phyloP scores from a whole-genome alignment of 2,329 filamentous ascomycete genomes.

The Apiospora pterosperma region DNA sequence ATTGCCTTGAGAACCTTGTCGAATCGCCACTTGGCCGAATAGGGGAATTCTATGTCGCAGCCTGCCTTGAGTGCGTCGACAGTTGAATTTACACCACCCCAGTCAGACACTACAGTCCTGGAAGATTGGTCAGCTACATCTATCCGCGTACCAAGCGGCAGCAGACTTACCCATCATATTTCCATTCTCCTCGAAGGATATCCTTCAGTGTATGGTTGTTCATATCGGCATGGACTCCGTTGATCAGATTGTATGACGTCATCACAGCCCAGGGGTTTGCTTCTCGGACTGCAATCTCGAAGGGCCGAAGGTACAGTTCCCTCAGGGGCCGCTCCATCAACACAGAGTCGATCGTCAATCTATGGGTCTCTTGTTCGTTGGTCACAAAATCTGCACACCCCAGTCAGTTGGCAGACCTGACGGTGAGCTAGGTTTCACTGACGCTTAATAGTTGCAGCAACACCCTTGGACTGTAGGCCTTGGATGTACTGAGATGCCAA shows the following conservation, averaged over 20 bases:
- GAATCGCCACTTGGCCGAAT: constrained; percentile 51
- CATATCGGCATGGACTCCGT: constrained; percentile 59
- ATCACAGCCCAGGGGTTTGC: constrained; percentile 68
- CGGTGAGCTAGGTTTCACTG: constrained; percentile 18
- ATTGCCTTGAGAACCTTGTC: constrained; percentile 54
- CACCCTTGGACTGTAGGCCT: constrained; percentile 68
- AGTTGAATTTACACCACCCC: constrained; percentile 56
- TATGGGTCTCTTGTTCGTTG: constrained; percentile 71
- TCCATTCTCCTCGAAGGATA: constrained; percentile 59
- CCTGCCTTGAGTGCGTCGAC: constrained; percentile 53
- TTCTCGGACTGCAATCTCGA: constrained; percentile 68
- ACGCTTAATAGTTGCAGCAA: constrained; percentile 79
- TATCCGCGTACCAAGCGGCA: not conserved
- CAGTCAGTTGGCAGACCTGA: constrained; percentile 10
- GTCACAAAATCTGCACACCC: constrained; percentile 54
- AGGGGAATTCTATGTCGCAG: constrained; percentile 57
- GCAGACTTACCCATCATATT: constrained; percentile 51
- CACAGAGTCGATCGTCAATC: constrained; percentile 61
- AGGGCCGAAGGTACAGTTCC: constrained; percentile 71
- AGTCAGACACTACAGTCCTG: constrained; percentile 56
- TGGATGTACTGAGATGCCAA: constrained; percentile 69
- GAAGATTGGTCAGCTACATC: constrained; percentile 14
- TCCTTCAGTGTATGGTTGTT: constrained; percentile 52
- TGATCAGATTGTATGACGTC: constrained; percentile 66
- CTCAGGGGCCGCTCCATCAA: constrained; percentile 63